These are phyloP conservation scores for Phytophthora pinifolia DNA, from an alignment of 352 stramenopile species.

Conservation along the genomic window DNA sequence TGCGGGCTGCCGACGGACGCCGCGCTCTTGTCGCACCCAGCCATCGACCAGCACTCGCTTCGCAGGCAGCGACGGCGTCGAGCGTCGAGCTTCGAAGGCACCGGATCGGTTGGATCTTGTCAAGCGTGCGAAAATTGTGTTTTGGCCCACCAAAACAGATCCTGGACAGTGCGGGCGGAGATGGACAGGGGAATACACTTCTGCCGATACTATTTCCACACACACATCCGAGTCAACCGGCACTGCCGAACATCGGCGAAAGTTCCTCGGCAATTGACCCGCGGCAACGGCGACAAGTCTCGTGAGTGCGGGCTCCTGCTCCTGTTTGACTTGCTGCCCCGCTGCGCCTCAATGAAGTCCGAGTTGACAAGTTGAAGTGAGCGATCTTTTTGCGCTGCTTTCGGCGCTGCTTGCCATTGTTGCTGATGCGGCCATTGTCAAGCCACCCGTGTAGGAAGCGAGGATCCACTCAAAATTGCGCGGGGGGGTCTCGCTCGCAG, in stretches of 20 bases:
- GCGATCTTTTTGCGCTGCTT: neutral
- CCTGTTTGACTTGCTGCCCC: neutral
- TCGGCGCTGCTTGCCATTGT: neutral
- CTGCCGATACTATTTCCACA: constrained; percentile 15
- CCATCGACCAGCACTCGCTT: too few species aligned
- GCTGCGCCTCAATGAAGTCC: neutral
- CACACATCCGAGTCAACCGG: constrained; percentile 14
- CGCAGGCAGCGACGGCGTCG: too few species aligned
- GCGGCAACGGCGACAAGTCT: constrained; percentile 14
- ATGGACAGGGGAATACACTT: constrained; percentile 12
- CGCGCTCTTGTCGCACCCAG: too few species aligned
- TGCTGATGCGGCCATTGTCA: constrained; percentile 1
- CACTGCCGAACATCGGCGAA: constrained; percentile 29
- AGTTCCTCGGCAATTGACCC: constrained; percentile 16
- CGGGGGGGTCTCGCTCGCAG: neutral
- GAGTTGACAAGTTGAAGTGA: too few species aligned
- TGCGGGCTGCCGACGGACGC: too few species aligned
- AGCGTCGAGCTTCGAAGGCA: too few species aligned
- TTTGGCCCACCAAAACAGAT: constrained; percentile 24
- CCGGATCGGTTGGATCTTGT: too few species aligned
- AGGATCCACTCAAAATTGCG: constrained; percentile 23
- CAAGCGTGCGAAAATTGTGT: constrained; percentile 15
- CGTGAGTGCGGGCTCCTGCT: constrained; percentile 2
- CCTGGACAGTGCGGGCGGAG: constrained; percentile 1
- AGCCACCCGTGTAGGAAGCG: neutral